Evolutionary conservation across 768 basidiomycete genomes (phyloP), one percentile per base, ranked within the genome.

Genomic region (Lyophyllum decastes): DNA sequence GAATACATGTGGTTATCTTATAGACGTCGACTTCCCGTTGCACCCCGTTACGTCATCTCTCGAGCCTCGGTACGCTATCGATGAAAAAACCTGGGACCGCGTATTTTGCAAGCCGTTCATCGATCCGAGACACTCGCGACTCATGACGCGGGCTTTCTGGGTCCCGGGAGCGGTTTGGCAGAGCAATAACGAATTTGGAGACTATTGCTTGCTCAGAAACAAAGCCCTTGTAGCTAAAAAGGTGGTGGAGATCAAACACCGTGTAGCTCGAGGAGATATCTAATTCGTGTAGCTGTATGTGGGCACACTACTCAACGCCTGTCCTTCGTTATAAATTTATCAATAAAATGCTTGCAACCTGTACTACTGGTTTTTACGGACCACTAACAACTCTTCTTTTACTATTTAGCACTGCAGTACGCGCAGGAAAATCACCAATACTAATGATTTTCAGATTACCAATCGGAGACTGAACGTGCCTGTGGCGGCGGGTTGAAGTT

Each of bases 151-250:
- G 51, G 81, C 85, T 25, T 77, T 98, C 57, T 96, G 90, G 88
- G 68, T 91, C 40, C 96, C 95, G 7, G 84, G 87, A 12, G 70
- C 78, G 46, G 73, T 72, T 58, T 92, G 93, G 88, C 83, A 88
- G 61, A 73, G 71, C 24, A 72, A 73, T 61, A 93, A 96, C 68
- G 80, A 81, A 57, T 97, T 82, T 71, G 96, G 96, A 1, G 93
- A 98, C 65, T 97, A 94, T 69, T 97, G 95, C 70, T 68, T 99
- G 60, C 77, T 99, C 59, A 85, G 80, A 70, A 88, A 93, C 62
- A 82, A 70, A 64, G 74, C 68, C 16, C 69, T 64, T 27, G 72
- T 83, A 24, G 59, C 51, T 1, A 59, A 61, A 51, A 81, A 81
- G 61, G 74, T 79, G 59, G 57, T 54, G 9, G 49, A 67, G 27